phyloP scores from a whole-genome alignment of 2,329 filamentous ascomycete genomes.

The Thelonectria discophora region DNA sequence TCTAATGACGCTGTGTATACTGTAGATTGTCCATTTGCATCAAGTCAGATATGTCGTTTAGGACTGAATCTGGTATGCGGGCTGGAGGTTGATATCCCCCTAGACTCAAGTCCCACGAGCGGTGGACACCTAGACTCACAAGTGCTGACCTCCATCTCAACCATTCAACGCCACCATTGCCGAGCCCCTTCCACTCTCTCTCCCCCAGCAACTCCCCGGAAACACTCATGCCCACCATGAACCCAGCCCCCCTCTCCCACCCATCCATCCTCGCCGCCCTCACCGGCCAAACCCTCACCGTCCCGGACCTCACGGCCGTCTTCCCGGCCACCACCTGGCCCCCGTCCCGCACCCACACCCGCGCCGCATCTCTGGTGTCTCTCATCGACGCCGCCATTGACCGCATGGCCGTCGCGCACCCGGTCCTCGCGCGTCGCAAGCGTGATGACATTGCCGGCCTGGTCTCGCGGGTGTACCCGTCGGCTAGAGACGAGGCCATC shows the following conservation, averaged over 20 bases:
- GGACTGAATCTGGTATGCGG: too few species aligned
- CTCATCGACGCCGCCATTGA: constrained; percentile 35
- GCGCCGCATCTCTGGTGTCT: constrained; percentile 33
- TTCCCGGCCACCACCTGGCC: constrained; percentile 40
- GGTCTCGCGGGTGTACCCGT: constrained; percentile 37
- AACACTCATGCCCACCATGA: too few species aligned
- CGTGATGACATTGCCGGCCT: constrained; percentile 45
- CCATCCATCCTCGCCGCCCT: constrained; percentile 34
- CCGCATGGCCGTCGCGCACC: constrained; percentile 49
- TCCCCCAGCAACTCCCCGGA: neutral
- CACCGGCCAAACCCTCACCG: constrained; percentile 40
- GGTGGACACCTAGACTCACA: too few species aligned
- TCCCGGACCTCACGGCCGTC: constrained; percentile 40
- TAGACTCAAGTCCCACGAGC: too few species aligned
- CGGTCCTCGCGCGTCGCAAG: constrained; percentile 38
- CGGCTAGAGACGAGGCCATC: constrained; percentile 29
- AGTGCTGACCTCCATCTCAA: neutral
- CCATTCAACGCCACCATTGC: constrained; percentile 1
- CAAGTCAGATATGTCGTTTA: too few species aligned
- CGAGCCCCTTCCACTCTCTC: neutral
- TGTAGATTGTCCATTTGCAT: too few species aligned
- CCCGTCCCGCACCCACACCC: constrained; percentile 31
- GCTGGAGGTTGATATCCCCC: too few species aligned
- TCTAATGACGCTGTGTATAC: too few species aligned
- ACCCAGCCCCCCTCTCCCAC: constrained; percentile 32